phyloP scores from a whole-genome alignment of 2,329 filamentous ascomycete species.

The Aspergillus latus region DNA sequence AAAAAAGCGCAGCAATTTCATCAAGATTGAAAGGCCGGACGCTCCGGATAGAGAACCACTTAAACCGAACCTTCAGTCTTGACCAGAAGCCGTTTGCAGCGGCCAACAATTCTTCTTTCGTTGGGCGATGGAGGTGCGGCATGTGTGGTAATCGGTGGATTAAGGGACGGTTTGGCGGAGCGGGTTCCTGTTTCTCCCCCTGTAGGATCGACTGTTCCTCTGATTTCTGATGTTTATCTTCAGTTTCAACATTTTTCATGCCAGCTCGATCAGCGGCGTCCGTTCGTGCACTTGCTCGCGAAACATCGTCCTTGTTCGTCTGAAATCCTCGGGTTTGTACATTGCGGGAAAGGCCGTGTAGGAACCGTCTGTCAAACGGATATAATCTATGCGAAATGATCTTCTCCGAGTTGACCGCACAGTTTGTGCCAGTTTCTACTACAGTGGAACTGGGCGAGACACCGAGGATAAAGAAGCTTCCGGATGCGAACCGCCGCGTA shows the following conservation, averaged over 20 bases:
- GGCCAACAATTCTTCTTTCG: conserved; percentile 87
- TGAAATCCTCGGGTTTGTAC: conserved; percentile 35
- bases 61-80: conserved; percentile 84
- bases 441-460: conserved; percentile 35
- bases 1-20: conserved; percentile 92
- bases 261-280: conserved; percentile 15
- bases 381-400: conserved; percentile 28
- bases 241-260: conserved; percentile 12
- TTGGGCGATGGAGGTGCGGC: conserved; percentile 76
- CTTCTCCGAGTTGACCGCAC: conserved; percentile 32
- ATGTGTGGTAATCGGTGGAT: conserved; percentile 66
- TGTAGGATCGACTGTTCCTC: conserved; percentile 27
- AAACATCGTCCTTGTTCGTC: conserved; percentile 26
- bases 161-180: conserved; percentile 42
- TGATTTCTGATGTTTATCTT: conserved; percentile 18
- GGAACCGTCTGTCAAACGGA: conserved; percentile 20
- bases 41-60: conserved; percentile 95
- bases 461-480: conserved; percentile 55
- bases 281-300: conserved; percentile 19
- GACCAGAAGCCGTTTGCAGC: conserved; percentile 94
- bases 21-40: conserved; percentile 92
- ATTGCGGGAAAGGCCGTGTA: conserved; percentile 21
- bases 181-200: conserved; percentile 16
- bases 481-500: conserved; percentile 55
- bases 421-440: conserved; percentile 35